Evolutionary conservation across 345 rosid species (phyloP).

Genomic region (Trapa bicornis): DNA sequence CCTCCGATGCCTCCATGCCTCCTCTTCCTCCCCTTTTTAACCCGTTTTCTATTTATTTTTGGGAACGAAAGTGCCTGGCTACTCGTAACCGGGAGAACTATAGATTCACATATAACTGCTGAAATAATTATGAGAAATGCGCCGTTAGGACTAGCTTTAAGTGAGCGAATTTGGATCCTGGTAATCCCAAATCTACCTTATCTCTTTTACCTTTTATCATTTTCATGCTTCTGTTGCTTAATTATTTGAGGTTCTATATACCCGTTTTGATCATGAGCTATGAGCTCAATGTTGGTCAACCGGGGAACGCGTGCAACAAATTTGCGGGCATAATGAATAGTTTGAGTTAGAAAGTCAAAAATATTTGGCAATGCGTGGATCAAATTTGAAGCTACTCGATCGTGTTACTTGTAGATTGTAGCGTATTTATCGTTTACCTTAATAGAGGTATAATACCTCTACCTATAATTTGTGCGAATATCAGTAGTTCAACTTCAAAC

Average conservation of each 20-base stretch:
- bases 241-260: not conserved
- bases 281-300: too few species aligned
- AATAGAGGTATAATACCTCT: too few species aligned
- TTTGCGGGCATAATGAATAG: not conserved
- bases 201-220: not conserved
- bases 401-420: too few species aligned
- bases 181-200: not conserved
- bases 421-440: too few species aligned
- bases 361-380: too few species aligned
- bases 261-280: too few species aligned
- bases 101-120: not conserved
- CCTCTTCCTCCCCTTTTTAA: conserved; percentile 11
- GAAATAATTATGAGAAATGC: not conserved
- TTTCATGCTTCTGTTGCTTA: not conserved
- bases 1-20: conserved; percentile 34
- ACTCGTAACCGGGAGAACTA: not conserved
- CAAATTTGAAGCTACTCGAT: too few species aligned
- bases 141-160: not conserved
- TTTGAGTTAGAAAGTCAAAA: not conserved
- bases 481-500: too few species aligned
- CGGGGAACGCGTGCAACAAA: not conserved
- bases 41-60: not conserved
- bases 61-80: not conserved
- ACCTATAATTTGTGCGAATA: too few species aligned
- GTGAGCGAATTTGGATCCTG: not conserved